Percentiles rank a stretch among this genome's conserved stretches.
These are phyloP conservation scores for Babesia ovis DNA, from an alignment of 169 alveolate genomes.

Conservation along the genomic window DNA sequence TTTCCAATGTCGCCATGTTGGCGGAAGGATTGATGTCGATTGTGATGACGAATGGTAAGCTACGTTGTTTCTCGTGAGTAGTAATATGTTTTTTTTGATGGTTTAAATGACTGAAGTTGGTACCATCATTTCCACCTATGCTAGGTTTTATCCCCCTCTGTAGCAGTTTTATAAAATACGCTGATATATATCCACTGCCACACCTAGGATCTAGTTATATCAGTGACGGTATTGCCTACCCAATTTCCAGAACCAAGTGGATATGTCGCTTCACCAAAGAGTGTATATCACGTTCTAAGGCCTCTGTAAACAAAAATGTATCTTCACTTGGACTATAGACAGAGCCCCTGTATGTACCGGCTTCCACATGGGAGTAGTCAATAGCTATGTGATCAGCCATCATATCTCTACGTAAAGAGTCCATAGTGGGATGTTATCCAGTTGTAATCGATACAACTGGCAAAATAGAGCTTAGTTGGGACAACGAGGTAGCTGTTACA, in stretches of 20 bases:
- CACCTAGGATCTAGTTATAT: slow-evolving; percentile 5
- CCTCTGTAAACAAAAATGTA: slow-evolving; percentile 72
- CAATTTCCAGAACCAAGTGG: slow-evolving; percentile 5
- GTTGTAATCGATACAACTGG: too few relatives aligned
- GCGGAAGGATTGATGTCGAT: slow-evolving; percentile 54
- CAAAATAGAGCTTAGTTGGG: too few relatives aligned
- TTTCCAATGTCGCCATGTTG: slow-evolving; percentile 17
- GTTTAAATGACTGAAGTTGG: too few relatives aligned
- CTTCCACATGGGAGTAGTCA: slow-evolving; percentile 53
- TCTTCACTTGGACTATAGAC: slow-evolving; percentile 77
- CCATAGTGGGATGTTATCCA: too few relatives aligned
- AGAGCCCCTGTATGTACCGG: slow-evolving; percentile 38
- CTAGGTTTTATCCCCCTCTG: neutral
- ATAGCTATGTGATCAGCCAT: slow-evolving; percentile 3
- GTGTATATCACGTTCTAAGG: slow-evolving; percentile 58
- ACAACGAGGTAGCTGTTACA: too few relatives aligned
- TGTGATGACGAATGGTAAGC: slow-evolving; percentile 35
- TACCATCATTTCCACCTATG: neutral
- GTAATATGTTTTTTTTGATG: neutral
- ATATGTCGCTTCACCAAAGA: slow-evolving; percentile 7
- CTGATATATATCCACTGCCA: slow-evolving; percentile 68
- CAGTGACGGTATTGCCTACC: neutral
- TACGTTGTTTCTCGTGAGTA: neutral
- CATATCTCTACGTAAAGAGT: too few relatives aligned
- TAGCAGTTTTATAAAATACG: slow-evolving; percentile 41